Percentiles rank a stretch among this genome's conserved stretches.
These are phyloP conservation scores for Phytophthora sp. DNA, from an alignment of 352 stramenopile genomes.

Conservation along the genomic window DNA sequence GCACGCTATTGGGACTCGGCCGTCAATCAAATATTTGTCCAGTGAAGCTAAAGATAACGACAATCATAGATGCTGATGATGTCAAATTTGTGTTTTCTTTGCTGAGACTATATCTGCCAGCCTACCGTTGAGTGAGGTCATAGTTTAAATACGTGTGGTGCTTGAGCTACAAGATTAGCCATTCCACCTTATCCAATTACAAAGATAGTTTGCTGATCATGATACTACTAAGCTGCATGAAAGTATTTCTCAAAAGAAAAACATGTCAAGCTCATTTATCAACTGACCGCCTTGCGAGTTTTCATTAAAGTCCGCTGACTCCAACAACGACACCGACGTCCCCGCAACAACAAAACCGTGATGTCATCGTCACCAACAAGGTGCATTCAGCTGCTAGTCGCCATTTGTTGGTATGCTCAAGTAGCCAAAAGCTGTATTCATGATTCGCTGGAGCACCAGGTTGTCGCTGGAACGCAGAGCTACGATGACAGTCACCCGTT, in stretches of 20 bases:
- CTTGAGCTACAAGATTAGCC: background rate
- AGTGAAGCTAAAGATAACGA: too few relatives aligned
- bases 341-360: background rate
- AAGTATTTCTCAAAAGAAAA: background rate
- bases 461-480: slow-evolving; percentile 12
- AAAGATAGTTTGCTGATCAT: background rate
- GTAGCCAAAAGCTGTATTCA: slow-evolving; percentile 35
- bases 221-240: background rate
- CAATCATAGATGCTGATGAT: too few relatives aligned
- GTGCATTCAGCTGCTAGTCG: slow-evolving; percentile 3
- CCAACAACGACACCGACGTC: background rate
- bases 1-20: too few relatives aligned
- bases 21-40: too few relatives aligned
- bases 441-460: slow-evolving; percentile 34
- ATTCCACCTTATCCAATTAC: background rate
- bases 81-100: too few relatives aligned
- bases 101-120: background rate
- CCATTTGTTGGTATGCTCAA: slow-evolving; percentile 3
- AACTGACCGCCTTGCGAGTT: background rate
- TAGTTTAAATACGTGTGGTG: too few relatives aligned
- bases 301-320: background rate
- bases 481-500: slow-evolving; percentile 38
- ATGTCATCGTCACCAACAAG: background rate
- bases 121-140: background rate
- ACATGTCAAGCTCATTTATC: background rate